Conservation (phyloP, 202 grass and related monocot genomes). For the Dendrocalamus latiflorus region DNA sequence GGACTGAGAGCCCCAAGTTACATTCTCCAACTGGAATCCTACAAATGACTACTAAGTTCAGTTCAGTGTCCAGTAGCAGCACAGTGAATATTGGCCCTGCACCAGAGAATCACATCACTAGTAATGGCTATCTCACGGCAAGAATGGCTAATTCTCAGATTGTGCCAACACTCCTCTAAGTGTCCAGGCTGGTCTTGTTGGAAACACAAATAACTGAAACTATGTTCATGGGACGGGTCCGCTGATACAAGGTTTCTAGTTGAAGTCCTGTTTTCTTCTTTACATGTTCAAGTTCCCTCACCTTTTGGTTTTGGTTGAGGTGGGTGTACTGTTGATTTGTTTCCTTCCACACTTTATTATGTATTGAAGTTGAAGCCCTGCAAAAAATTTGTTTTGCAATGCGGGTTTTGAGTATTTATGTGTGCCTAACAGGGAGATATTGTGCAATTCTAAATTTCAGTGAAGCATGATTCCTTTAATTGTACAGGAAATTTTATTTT, state of each 20-base stretch:
- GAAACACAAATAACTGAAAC: slow-evolving; percentile 14
- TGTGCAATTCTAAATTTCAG: background rate
- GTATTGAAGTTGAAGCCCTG: background rate
- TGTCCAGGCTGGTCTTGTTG: background rate
- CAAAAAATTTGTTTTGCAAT: background rate
- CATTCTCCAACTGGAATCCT: slow-evolving; percentile 47
- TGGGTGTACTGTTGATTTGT: background rate
- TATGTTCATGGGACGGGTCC: background rate
- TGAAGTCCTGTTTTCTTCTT: slow-evolving; percentile 3
- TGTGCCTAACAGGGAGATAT: background rate
- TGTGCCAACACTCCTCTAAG: slow-evolving; percentile 38
- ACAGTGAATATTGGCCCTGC: slow-evolving; percentile 31
- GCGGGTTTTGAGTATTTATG: background rate
- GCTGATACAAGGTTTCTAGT: slow-evolving; percentile 2
- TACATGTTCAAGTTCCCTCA: slow-evolving; percentile 1
- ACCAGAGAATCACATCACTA: slow-evolving; percentile 42
- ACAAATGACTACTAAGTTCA: slow-evolving; percentile 44
- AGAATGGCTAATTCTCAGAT: slow-evolving; percentile 23
- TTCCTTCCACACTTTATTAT: background rate
- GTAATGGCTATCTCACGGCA: slow-evolving; percentile 23
- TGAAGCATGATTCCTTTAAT: background rate
- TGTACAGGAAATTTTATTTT: background rate
- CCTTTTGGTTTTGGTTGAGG: background rate
- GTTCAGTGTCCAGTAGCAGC: slow-evolving; percentile 49
- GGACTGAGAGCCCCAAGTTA: slow-evolving; percentile 28